Conservation (phyloP, 441 rosid species). For the Biscutella laevigata region DNA sequence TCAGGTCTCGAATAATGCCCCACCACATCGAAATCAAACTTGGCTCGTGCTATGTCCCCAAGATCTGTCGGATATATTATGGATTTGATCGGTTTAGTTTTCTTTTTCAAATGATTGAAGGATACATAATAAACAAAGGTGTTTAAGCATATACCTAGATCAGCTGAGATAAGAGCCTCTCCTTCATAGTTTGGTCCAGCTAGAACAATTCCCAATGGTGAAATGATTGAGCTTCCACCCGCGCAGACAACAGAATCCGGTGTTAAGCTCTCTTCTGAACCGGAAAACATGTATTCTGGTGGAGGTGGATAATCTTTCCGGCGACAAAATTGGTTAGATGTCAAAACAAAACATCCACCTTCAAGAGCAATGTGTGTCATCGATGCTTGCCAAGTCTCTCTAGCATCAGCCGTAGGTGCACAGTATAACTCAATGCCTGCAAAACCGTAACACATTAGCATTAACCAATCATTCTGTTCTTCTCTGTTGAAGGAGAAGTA, state of each 20-base stretch:
- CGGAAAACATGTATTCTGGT: conserved; percentile 62
- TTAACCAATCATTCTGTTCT: too few species aligned
- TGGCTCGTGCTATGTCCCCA: conserved; percentile 79
- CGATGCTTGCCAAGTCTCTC: conserved; percentile 75
- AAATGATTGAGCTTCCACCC: conserved; percentile 84
- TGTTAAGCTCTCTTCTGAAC: conserved; percentile 51
- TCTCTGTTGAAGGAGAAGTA: too few species aligned
- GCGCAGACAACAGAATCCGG: conserved; percentile 80
- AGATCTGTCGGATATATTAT: conserved; percentile 42
- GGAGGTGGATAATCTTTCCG: conserved; percentile 91
- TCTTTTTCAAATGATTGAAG: neutral
- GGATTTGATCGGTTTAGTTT: neutral
- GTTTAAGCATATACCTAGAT: conserved; percentile 52
- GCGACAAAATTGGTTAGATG: conserved; percentile 78
- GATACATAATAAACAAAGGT: neutral
- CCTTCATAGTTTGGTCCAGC: conserved; percentile 86
- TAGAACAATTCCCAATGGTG: conserved; percentile 71
- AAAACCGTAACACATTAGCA: conserved; percentile 1
- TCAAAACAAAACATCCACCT: conserved; percentile 85
- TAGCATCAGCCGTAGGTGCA: conserved; percentile 92
- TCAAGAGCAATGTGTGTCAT: conserved; percentile 91
- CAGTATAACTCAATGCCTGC: conserved; percentile 83
- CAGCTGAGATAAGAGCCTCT: conserved; percentile 75
- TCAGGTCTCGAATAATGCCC: conserved; percentile 93
- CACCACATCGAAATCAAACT: conserved; percentile 84